These are phyloP conservation scores for Cubamyces lactineus DNA, from an alignment of 768 basidiomycete species.

Conservation along the genomic window DNA sequence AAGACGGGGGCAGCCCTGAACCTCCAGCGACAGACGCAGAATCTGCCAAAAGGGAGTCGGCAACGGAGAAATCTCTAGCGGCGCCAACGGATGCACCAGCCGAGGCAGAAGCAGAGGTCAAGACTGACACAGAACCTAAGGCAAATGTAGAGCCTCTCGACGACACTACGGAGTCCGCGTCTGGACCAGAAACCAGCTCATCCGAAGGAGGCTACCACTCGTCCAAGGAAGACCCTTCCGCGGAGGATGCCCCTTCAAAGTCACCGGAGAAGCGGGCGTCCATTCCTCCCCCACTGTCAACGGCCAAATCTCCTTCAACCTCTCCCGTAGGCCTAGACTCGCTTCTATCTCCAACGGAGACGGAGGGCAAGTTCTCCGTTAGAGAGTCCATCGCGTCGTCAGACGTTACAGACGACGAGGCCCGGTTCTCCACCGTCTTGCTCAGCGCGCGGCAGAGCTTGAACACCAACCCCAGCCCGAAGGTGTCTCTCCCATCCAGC, in stretches of 20 bases:
- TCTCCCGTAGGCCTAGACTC: slow-evolving; percentile 31
- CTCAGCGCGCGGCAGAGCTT: slow-evolving; percentile 43
- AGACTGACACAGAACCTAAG: background rate
- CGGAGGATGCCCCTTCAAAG: background rate
- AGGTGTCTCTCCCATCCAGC: slow-evolving; percentile 32
- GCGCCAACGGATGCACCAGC: background rate
- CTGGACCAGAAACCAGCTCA: background rate
- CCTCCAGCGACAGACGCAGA: background rate
- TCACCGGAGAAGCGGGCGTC: background rate
- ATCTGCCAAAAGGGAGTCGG: background rate
- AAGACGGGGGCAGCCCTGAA: background rate
- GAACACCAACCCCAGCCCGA: slow-evolving; percentile 33
- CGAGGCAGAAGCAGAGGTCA: background rate
- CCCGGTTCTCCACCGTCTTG: slow-evolving; percentile 55
- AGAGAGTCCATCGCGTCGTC: slow-evolving; percentile 54
- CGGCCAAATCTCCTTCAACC: background rate
- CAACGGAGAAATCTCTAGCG: background rate
- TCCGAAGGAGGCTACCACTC: background rate
- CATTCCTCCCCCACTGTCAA: slow-evolving; percentile 1
- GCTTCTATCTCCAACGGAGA: slow-evolving; percentile 36
- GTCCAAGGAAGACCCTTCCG: background rate
- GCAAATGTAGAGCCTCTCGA: background rate
- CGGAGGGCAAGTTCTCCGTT: slow-evolving; percentile 26
- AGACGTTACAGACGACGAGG: slow-evolving; percentile 64
- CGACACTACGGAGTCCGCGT: background rate